A percentile compares a stretch with the other conserved stretches of the same genome.
Conservation (phyloP, 1,284 basidiomycete species). For the Austroboletus niveus region DNA sequence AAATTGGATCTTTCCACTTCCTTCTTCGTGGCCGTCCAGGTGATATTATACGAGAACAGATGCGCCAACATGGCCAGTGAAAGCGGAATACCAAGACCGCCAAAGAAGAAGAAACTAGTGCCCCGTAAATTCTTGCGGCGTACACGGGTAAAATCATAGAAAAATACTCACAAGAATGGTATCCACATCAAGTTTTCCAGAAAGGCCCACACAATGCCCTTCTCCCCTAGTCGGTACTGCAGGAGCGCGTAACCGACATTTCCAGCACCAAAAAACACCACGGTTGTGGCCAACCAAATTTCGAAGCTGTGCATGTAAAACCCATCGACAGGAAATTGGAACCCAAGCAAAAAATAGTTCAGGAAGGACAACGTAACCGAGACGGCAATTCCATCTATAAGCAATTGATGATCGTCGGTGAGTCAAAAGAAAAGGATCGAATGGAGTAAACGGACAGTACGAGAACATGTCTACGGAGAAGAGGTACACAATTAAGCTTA, state of each 20-base stretch:
- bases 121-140: constrained; percentile 9
- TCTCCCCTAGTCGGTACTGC: constrained; percentile 73
- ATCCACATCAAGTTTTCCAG: constrained; percentile 74
- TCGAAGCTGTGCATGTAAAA: constrained; percentile 74
- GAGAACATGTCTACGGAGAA: constrained; percentile 73
- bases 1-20: constrained; percentile 83
- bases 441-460: constrained; percentile 51
- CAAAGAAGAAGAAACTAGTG: constrained; percentile 80
- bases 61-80: constrained; percentile 76
- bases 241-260: constrained; percentile 71
- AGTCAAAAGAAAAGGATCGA: not conserved
- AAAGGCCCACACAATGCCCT: constrained; percentile 50
- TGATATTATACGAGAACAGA: constrained; percentile 81
- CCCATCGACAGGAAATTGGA: constrained; percentile 62
- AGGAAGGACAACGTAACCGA: constrained; percentile 61
- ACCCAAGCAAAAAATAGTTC: constrained; percentile 74
- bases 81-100: constrained; percentile 74
- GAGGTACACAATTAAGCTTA: constrained; percentile 10
- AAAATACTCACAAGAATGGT: constrained; percentile 70
- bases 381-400: constrained; percentile 69
- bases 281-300: constrained; percentile 72
- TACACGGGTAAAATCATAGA: not conserved
- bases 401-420: not conserved
- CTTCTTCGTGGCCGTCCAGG: constrained; percentile 77
- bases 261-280: constrained; percentile 74